A percentile compares a stretch with the other conserved stretches of the same genome.
These are phyloP conservation scores for Pittosporum tobira DNA, from an alignment of 129 eudicot species.

Conservation along the genomic window DNA sequence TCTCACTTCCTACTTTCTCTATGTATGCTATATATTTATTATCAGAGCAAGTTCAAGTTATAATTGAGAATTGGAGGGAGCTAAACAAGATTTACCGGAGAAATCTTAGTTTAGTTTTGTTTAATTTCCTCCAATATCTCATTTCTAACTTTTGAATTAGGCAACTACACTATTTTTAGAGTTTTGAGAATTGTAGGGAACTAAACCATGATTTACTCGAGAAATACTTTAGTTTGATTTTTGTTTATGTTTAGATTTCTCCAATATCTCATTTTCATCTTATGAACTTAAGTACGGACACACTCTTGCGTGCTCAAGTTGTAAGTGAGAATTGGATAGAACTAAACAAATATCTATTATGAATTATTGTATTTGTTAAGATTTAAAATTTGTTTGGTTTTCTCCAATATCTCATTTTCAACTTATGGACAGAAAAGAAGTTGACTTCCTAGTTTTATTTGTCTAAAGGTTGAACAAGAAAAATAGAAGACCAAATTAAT, in stretches of 20 bases:
- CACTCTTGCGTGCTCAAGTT: not conserved
- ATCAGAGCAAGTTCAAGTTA: no score
- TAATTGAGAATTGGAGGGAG: constrained; percentile 4
- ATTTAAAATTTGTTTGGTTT: not conserved
- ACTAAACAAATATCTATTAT: not conserved
- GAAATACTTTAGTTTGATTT: not conserved
- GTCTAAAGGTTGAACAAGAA: no score
- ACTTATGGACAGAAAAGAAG: not conserved
- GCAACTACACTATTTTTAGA: no score
- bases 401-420: constrained; percentile 3
- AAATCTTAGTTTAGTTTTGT: no score
- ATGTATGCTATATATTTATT: no score
- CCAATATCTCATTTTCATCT: constrained; percentile 1
- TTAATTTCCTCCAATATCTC: no score
- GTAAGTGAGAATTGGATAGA: constrained; percentile 7
- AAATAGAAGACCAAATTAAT: no score
- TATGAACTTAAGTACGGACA: not conserved
- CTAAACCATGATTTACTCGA: not conserved
- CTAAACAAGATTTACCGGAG: not conserved
- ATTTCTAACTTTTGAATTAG: no score
- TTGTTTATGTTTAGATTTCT: constrained; percentile 4
- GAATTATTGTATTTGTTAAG: not conserved
- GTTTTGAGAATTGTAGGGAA: not conserved
- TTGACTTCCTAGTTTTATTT: no score
- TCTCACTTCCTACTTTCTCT: no score